Base-by-base conservation (phyloP, 1,284 basidiomycete genomes). In the Ceratobasidium sp. region DNA sequence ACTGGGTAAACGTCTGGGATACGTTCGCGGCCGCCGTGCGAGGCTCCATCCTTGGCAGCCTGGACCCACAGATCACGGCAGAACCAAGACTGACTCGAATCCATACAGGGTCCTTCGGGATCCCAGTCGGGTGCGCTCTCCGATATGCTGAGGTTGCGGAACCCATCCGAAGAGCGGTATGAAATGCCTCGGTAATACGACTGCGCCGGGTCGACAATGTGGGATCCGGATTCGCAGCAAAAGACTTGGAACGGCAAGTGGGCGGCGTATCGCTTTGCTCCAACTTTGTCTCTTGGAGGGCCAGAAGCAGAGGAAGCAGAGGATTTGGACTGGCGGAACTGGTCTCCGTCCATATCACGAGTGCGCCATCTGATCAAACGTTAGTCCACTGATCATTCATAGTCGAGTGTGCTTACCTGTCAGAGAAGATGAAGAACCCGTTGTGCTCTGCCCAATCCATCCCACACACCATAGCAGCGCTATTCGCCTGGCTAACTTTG, bases 371-470 rank as follows among this genome's bases (percentile, higher is more conserved):
- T 94, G 57, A 15, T 12, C 15, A 27, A 35, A 22, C 40, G 15
- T 49, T 10, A 65, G 60, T n/a, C 4, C 20, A 17, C 3, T 31
- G 15, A 47, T 49, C n/a, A 31, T 32, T 25, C 64, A 22, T 17
- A 7, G 27, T 0, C 25, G 77, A 84, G 68, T 38, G 15, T 1
- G 60, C 70, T 29, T 73, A 92, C 92, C 95, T 85, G 79, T 96
- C 95, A 27, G 94, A 96, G 80, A 96, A 97, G 74, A 97, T 94
- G 81, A 96, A 98, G 79, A 94, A 92, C 0, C 94, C 94, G 74
- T 94, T 93, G 77, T 94, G 91, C 78, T 98, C 94, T 27, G 94
- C 94, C 95, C 95, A 98, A 77, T 98, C 95, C 95, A 97, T 97
- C 27, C 94, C 94, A 77, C 95, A 97, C 1, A 96, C 93, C 93